These are phyloP conservation scores for Sugiyamaella paludigena DNA, from an alignment of 1,139 yeast species.

Conservation along the genomic window DNA sequence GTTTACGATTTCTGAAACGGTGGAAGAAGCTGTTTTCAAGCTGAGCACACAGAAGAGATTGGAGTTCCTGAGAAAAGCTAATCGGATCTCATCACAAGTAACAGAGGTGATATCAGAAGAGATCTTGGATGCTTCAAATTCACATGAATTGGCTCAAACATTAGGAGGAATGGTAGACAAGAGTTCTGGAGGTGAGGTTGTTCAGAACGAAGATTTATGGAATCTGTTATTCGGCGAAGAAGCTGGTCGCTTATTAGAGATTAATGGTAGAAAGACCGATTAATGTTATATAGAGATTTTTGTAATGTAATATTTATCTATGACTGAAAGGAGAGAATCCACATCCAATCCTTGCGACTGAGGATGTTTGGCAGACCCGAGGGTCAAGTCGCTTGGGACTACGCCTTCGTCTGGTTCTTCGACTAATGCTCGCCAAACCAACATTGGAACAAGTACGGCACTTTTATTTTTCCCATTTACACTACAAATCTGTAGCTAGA, in stretches of 20 bases:
- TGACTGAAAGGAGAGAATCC: too few relatives aligned
- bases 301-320: too few relatives aligned
- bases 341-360: too few relatives aligned
- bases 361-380: too few relatives aligned
- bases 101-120: constrained; percentile 19
- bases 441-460: too few relatives aligned
- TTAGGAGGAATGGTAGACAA: constrained; percentile 42
- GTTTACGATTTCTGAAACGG: constrained; percentile 77
- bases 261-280: too few relatives aligned
- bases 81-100: constrained; percentile 9
- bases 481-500: too few relatives aligned
- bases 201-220: constrained; percentile 26
- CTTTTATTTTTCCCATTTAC: too few relatives aligned
- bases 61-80: constrained; percentile 20
- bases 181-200: constrained; percentile 33
- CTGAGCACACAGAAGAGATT: constrained; percentile 35
- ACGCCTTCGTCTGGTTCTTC: too few relatives aligned
- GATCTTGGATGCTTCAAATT: constrained; percentile 29
- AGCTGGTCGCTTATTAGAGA: not conserved
- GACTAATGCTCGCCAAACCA: too few relatives aligned
- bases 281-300: too few relatives aligned
- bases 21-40: constrained; percentile 79
- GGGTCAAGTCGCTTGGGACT: too few relatives aligned
- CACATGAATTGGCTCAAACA: constrained; percentile 43
- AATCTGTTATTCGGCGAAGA: constrained; percentile 20